Evolutionary conservation across 768 basidiomycete genomes (phyloP).

Genomic region (Punctularia strigosozonata): DNA sequence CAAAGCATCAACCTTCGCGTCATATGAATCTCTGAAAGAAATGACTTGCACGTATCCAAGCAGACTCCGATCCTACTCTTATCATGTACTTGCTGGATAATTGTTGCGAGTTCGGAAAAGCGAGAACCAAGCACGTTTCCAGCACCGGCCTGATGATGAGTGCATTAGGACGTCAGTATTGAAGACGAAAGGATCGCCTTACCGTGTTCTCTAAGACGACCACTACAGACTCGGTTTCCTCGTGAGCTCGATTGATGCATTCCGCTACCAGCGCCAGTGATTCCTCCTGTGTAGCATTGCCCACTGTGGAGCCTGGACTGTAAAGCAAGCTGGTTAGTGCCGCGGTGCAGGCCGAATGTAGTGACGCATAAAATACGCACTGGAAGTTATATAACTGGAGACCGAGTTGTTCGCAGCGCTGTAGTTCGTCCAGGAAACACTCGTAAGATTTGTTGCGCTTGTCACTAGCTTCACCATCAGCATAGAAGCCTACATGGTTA

Average conservation of each 20-base stretch:
- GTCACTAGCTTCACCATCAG: conserved; percentile 22
- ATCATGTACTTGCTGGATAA: conserved; percentile 60
- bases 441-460: conserved; percentile 63
- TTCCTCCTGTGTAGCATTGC: conserved; percentile 44
- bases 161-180: background rate
- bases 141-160: conserved; percentile 50
- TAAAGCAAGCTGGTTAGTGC: background rate
- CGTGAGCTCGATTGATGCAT: conserved; percentile 66
- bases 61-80: conserved; percentile 73
- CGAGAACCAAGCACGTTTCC: conserved; percentile 68
- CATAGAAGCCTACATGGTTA: background rate
- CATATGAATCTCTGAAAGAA: background rate
- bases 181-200: conserved; percentile 2
- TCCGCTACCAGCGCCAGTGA: conserved; percentile 57
- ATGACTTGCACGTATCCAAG: conserved; percentile 64
- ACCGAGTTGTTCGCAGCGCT: conserved; percentile 66
- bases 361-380: conserved; percentile 29
- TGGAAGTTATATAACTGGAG: conserved; percentile 76
- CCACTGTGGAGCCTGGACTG: conserved; percentile 80
- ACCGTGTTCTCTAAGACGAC: conserved; percentile 83
- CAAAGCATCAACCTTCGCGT: too few relatives aligned
- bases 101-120: conserved; percentile 54
- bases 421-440: conserved; percentile 77
- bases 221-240: conserved; percentile 41
- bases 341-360: background rate